Conservation (phyloP, 768 basidiomycete species). For the Phylloporus sp. region DNA sequence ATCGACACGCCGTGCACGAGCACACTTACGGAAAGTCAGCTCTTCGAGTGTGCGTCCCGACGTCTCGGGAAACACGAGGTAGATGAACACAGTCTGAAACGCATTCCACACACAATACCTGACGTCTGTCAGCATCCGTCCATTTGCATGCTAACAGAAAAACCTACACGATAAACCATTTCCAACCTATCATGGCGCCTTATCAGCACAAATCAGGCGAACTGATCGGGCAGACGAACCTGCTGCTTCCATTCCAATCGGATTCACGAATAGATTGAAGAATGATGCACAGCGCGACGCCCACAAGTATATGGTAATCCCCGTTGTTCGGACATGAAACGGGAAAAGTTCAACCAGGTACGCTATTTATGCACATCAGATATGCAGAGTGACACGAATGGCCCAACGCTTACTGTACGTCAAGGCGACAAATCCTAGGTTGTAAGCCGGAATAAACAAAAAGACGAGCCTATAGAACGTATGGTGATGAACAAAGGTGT, state of each 20-base stretch:
- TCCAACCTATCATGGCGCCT: slow-evolving; percentile 3
- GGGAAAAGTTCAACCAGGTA: slow-evolving; percentile 69
- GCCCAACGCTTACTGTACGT: slow-evolving; percentile 34
- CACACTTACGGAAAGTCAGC: no score
- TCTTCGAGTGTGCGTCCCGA: slow-evolving; percentile 18
- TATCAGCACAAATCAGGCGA: neutral
- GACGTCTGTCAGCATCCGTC: no score
- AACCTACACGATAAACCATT: slow-evolving; percentile 9
- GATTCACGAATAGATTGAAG: slow-evolving; percentile 7
- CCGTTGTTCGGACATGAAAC: slow-evolving; percentile 54
- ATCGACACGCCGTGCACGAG: no score
- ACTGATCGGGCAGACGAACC: neutral
- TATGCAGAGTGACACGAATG: neutral
- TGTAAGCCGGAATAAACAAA: neutral
- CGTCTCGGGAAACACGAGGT: slow-evolving; percentile 19
- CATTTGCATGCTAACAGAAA: neutral
- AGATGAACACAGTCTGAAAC: no score
- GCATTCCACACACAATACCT: no score
- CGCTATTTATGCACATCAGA: slow-evolving; percentile 31
- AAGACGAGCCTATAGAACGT: neutral
- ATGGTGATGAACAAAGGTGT: neutral
- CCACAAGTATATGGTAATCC: slow-evolving; percentile 58
- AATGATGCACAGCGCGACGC: slow-evolving; percentile 38
- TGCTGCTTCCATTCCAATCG: slow-evolving; percentile 11
- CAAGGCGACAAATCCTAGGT: neutral